These are phyloP conservation scores for Suhomyces terraborum DNA, from an alignment of 1,139 yeast genomes.

Conservation along the genomic window DNA sequence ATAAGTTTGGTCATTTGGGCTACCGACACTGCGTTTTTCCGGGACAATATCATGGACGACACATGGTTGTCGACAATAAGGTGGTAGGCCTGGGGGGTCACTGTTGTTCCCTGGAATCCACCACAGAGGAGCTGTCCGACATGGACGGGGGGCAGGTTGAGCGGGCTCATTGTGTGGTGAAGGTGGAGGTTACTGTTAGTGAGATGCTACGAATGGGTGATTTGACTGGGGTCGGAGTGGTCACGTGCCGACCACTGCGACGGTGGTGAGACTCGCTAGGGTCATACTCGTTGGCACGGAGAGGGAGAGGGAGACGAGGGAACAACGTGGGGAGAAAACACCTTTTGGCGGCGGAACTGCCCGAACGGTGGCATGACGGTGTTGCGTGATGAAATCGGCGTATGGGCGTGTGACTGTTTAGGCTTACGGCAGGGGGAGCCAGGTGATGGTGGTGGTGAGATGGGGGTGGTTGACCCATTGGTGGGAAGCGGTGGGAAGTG, in stretches of 20 bases:
- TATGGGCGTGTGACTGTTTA: too few relatives aligned
- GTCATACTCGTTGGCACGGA: background rate
- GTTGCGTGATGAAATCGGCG: too few relatives aligned
- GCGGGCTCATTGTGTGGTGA: slow-evolving; percentile 12
- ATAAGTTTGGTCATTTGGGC: slow-evolving; percentile 54
- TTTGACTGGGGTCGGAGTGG: slow-evolving; percentile 1
- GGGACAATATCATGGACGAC: slow-evolving; percentile 58
- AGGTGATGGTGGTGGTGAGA: too few relatives aligned
- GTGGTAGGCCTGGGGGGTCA: slow-evolving; percentile 57
- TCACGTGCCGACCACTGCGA: slow-evolving; percentile 5
- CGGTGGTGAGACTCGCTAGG: background rate
- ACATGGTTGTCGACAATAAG: slow-evolving; percentile 56
- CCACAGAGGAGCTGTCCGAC: slow-evolving; percentile 63
- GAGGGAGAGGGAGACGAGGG: background rate
- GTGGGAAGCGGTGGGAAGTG: too few relatives aligned
- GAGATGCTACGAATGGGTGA: too few relatives aligned
- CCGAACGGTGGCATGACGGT: too few relatives aligned
- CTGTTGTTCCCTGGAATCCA: slow-evolving; percentile 61
- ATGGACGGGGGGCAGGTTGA: slow-evolving; percentile 14
- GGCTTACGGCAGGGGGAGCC: too few relatives aligned
- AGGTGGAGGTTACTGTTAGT: too few relatives aligned
- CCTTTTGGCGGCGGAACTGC: too few relatives aligned
- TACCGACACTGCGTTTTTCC: slow-evolving; percentile 55
- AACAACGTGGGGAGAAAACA: background rate
- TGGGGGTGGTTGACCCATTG: too few relatives aligned